Base-by-base conservation (phyloP, 1,139 yeast genomes). In the Pneumocystis oryctolagi region DNA sequence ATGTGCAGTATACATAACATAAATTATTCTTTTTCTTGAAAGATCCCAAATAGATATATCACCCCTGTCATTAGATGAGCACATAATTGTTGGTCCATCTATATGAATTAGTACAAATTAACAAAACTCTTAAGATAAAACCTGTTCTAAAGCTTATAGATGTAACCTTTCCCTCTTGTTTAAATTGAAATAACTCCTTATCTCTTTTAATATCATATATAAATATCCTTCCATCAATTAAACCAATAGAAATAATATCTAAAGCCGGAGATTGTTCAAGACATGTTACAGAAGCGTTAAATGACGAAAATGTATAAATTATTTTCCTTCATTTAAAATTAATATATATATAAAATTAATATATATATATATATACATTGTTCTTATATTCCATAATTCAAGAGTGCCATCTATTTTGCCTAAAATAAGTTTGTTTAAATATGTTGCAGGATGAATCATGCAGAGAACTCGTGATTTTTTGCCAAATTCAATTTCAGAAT, bases 21-120 rank as follows among this genome's bases (percentile, higher is more conserved):
- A 97, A 31, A 89, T 83, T 67, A 96, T 79, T 3, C 89, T 71
- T 66, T 82, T 81, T 68, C 81, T 81, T 66, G 84, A 83, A 69
- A 92, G 77, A 73, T 92, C 97, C 70, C 89, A 89, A 73, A 92
- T 89, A 69, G 84, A 83, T 61, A 92, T 74, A 71, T 88, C 96
- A 64, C 99, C 99, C 58, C 81, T 81, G 55, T 81, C 80, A 61
- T 89, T 80, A 14, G 94, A 94, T 32, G 88, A 84, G 16, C 89
- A 95, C 61, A 90, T 70, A 73, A 90, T 95, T 3, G 94, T 80
- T 3, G 85, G 80, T 0, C 96, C 96, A 72, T 94, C 98, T 1
- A 28, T 14, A 14, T 2, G 3, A 28, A 9, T 47, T 47, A 47
- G 16, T 25, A 5, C 3, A 30, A 57, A 28, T 35, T 2, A 6